Evolutionary conservation across 2,329 filamentous ascomycete species (phyloP).

Genomic region (Aspergillus fumigatiaffinis): DNA sequence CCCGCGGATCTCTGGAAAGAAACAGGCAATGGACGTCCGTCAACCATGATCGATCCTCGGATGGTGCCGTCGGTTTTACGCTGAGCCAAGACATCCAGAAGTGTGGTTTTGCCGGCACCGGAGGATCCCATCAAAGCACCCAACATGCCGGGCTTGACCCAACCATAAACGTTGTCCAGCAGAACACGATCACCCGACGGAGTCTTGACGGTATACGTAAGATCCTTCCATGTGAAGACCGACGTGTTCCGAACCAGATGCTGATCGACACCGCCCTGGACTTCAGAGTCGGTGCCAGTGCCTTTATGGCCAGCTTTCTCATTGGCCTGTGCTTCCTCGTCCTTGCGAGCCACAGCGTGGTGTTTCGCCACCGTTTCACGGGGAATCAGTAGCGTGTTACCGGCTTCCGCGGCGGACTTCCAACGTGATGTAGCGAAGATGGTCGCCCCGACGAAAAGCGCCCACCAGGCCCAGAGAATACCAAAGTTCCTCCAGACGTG

Average conservation of each 20-base stretch:
- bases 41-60: constrained; percentile 62
- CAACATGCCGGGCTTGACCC: constrained; percentile 72
- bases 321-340: constrained; percentile 48
- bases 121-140: constrained; percentile 75
- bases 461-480: constrained; percentile 62
- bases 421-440: constrained; percentile 56
- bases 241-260: constrained; percentile 60
- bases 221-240: constrained; percentile 70
- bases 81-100: constrained; percentile 71
- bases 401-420: constrained; percentile 51
- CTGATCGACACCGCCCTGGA: constrained; percentile 21
- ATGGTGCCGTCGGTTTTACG: constrained; percentile 63
- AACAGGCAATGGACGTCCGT: constrained; percentile 56
- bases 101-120: constrained; percentile 70
- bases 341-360: constrained; percentile 28
- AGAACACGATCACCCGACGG: constrained; percentile 53
- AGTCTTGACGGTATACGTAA: constrained; percentile 65
- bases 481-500: constrained; percentile 61
- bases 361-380: constrained; percentile 52
- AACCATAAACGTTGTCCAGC: constrained; percentile 66
- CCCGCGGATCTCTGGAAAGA: constrained; percentile 65
- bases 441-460: constrained; percentile 55
- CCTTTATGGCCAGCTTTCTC: constrained; percentile 20
- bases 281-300: constrained; percentile 6
- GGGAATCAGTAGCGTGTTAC: constrained; percentile 58